Conservation (phyloP, 1,284 basidiomycete genomes). For the Ceratobasidium theobromae region DNA sequence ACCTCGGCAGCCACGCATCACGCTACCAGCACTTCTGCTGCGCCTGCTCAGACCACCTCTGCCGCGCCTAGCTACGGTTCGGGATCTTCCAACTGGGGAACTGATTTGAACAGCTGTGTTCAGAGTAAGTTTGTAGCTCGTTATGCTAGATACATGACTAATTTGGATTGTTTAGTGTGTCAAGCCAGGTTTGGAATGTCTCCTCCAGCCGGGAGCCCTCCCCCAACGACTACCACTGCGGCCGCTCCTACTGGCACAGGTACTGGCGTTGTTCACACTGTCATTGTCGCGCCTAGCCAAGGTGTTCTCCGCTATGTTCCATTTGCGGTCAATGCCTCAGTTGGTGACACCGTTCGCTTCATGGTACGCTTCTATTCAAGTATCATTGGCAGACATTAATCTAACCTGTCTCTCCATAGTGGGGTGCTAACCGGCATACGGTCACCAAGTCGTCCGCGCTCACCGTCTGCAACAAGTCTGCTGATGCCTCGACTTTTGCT, state of each 20-base stretch:
- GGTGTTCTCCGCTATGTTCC: conserved; percentile 71
- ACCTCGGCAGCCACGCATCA: conserved; percentile 15
- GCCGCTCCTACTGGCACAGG: conserved; percentile 44
- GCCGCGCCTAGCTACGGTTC: conserved; percentile 62
- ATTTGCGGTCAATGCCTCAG: conserved; percentile 68
- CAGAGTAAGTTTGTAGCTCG: conserved; percentile 54
- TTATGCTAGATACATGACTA: not conserved
- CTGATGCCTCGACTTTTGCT: conserved; percentile 54
- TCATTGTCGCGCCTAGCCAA: conserved; percentile 72
- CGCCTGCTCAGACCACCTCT: conserved; percentile 39
- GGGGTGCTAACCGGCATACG: conserved; percentile 72
- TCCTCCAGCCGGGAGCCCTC: conserved; percentile 48
- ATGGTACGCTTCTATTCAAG: conserved; percentile 39
- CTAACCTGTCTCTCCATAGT: conserved; percentile 40
- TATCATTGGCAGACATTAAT: not conserved
- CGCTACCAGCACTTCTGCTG: conserved; percentile 36
- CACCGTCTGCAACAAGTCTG: conserved; percentile 67
- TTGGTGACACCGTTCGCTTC: conserved; percentile 73
- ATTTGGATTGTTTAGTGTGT: conserved; percentile 53
- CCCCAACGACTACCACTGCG: conserved; percentile 43
- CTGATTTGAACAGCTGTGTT: conserved; percentile 62
- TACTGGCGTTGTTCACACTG: conserved; percentile 65
- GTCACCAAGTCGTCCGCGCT: conserved; percentile 71
- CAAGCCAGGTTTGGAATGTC: conserved; percentile 56
- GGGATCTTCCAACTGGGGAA: conserved; percentile 58